phyloP scores from a whole-genome alignment of 2,329 filamentous ascomycete species.

The Stagonosporopsis vannaccii region DNA sequence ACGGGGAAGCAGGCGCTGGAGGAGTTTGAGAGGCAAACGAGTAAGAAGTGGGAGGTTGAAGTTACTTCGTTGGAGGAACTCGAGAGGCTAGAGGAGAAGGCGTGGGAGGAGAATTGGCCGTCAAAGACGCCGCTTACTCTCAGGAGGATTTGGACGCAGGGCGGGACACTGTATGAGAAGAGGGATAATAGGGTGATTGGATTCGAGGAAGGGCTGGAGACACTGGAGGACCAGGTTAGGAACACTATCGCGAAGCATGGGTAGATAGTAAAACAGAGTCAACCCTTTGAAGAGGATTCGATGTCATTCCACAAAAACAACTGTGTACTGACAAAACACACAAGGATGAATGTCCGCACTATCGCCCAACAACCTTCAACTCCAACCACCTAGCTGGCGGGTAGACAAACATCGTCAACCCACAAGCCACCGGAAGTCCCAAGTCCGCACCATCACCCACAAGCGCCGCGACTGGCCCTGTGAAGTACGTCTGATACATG shows the following conservation, averaged over 20 bases:
- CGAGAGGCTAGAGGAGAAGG: constrained; percentile 63
- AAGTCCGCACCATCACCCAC: constrained; percentile 59
- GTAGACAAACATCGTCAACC: constrained; percentile 63
- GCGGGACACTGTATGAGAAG: constrained; percentile 73
- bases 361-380: constrained; percentile 40
- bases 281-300: not conserved
- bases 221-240: constrained; percentile 58
- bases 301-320: too few relatives aligned
- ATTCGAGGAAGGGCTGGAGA: constrained; percentile 57
- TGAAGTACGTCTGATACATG: constrained; percentile 37
- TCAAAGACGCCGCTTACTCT: constrained; percentile 66
- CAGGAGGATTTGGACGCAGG: constrained; percentile 75
- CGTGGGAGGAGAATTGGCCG: constrained; percentile 63
- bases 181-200: constrained; percentile 69
- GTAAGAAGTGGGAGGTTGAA: constrained; percentile 62
- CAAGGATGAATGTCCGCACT: not conserved
- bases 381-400: constrained; percentile 62
- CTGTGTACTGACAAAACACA: not conserved
- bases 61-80: constrained; percentile 64
- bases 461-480: constrained; percentile 28
- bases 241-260: constrained; percentile 26
- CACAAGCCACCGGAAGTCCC: constrained; percentile 61
- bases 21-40: constrained; percentile 74
- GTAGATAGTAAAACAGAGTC: not conserved
- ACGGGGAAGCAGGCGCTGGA: constrained; percentile 68